Base-by-base conservation (phyloP, 257 asterid genomes). In the Solanum dulcamara region DNA sequence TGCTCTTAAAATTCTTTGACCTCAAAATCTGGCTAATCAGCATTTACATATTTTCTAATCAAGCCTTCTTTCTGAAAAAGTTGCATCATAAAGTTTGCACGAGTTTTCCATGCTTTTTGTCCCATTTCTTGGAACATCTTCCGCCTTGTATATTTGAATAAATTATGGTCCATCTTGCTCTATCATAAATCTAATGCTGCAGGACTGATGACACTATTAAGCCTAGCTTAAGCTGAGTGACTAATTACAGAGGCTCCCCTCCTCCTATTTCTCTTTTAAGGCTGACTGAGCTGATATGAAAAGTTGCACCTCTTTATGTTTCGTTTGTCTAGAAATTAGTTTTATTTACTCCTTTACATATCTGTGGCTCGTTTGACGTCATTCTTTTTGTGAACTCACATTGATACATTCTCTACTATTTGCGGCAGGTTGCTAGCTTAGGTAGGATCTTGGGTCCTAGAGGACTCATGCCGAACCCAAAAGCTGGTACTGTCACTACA, bases 391-490 rank as follows among this genome's bases (percentile, higher is more conserved):
- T 81, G 66, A 44, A 30, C 8, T 53, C 24, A 12, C 33, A 33
- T 66, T 59, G 83, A 74, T 83, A 1, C 35, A 67, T 82, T 77
- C 62, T 72, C 42, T 81, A 74, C 72, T 83, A 55, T 72, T 80
- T 87, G 85, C 81, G 24, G 82, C 91, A 96, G 99, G 98, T 94
- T 90, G 99, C 98, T 66, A 90, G 94, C 87, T 90, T 96, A 32
- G 99, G 99, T 91, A 95, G 93, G 87, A 88, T 96, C 84, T 90
- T 96, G 12, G 98, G 99, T 75, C 99, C 99, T 15, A 88, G 98
- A 85, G 99, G 99, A 85, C 93, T 96, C 72, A 95, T 96, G 99
- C 98, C 99, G 5, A 96, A 95, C 86, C 99, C 99, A 24, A 96
- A 96, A 88, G 98, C 98, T 68, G 99, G 99, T 79, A 96, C 99